Base-by-base conservation (phyloP, 306 rosid species). In the Mimosa pudica region DNA sequence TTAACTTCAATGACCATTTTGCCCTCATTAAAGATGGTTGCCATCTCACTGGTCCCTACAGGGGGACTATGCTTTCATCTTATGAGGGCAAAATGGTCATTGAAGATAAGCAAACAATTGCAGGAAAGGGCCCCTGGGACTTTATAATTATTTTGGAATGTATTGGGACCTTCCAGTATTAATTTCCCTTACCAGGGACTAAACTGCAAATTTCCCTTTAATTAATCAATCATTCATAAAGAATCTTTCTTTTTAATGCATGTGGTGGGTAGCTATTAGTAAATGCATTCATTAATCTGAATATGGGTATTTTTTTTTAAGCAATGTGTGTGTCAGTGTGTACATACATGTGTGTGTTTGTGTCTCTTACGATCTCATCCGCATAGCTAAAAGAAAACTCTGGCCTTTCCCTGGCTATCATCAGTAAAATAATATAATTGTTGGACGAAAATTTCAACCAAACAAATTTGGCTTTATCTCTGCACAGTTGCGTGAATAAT, bases 401-500 rank as follows among this genome's bases (percentile, higher is more conserved):
- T 62, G 68, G 65, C 35, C 2, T 57, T 8, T 4, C 36, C 36
- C 14, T 20, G 10, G 51, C 52, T 4, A 44, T 68, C n/a, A 44
- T 68, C n/a, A 54, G 24, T 54, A 68, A 80, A 73, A 30, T 74
- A 60, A 60, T 74, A 63, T 74, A 63, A 17, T 62, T 69, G 85
- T 75, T 74, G 80, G 77, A 66, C 79, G 44, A 62, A 63, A 16
- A 20, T 77, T 82, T 70, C 38, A 73, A 69, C 79, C 32, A 63
- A 55, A 24, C 10, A 68, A 68, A 35, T 47, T 82, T 76, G 86
- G 84, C 76, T 46, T 48, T 69, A 44, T 77, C 69, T 76, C 49
- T 73, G 80, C 58, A 63, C 6, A 32, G 70, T 76, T 82, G 57
- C 83, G 86, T 79, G 82, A 82, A 44, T 82, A 45, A 32, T 20